Evolutionary conservation across 2,329 filamentous ascomycete species (phyloP), one percentile per base, ranked within the genome.

Genomic region (Aschersonia sp.): DNA sequence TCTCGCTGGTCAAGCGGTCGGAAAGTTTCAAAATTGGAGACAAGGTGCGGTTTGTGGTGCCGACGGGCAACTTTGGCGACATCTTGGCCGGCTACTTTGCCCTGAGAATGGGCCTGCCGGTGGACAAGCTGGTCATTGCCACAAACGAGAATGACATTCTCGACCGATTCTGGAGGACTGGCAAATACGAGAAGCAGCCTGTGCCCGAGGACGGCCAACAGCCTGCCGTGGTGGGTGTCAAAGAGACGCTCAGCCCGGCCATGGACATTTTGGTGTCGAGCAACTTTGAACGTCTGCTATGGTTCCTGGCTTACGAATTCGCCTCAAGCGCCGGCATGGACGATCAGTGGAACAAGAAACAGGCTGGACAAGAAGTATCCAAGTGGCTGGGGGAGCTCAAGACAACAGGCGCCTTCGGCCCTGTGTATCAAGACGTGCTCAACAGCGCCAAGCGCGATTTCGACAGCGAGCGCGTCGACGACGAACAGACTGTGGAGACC

Each of bases 91-190:
- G 90, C 46, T 97, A 90, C 69, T 96, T 97, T 60, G 89, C 90
- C 22, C 83, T 83, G 56, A 75, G 81, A 56, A 94, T 95, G 87
- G 89, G 88, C 48, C 75, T 97, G 4, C 89, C 89, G 4, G 73
- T 83, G 4, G 84, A 92, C 53, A 94, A 90, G 68, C 79, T 98
- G 33, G 80, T 95, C 57, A 83, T 96, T 49, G 87, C 90, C 0
- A 97, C 90, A 46, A 97, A 97, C 64, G 89, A 94, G 68, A 98
- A 98, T 68, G 92, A 97, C 59, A 97, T 97, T 51, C 77, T 98
- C 9, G 79, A 97, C 66, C 80, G 92, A 35, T 98, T 98, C 75
- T 96, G 87, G 85, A 83, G 85, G 68, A 85, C 83, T 0, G 87
- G 90, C 40, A 75, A 76, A 55, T 97, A 97, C 68, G 86, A 92